Evolutionary conservation across 495 filamentous ascomycete species (phyloP), one percentile per base, ranked within the genome.

Genomic region (Aspergillus sclerotiicarbonarius): DNA sequence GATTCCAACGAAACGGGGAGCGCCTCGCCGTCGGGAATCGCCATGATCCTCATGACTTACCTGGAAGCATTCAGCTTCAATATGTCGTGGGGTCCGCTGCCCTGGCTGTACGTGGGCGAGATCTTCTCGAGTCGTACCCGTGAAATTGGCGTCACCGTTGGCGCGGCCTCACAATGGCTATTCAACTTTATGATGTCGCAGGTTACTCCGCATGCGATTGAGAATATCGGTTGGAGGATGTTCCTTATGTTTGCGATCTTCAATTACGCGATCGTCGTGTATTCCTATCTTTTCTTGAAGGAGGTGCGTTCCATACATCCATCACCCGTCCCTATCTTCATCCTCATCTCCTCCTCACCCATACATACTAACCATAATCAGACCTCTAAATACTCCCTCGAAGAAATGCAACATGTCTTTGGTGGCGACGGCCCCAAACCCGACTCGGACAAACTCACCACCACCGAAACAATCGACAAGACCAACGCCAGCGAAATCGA

Each of bases 241-340:
- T 83, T 82, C 67, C 55, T 84, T 54, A 82, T 82, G 75, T 82
- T 83, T 62, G 75, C 73, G n/a, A 77, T 80, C 51, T 81, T 84
- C 67, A 79, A 77, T 51, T 71, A 73, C 57, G 70, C 74, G 9
- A 71, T 76, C 9, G 68, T 74, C 29, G 64, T 71, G 3, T 80
- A 79, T 54, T 71, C 78, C 16, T 81, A 72, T 66, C 53, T 80
- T 32, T 76, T 81, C 41, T 57, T 81, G 41, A 79, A 79, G 60
- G 78, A 82, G 64, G 67, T 71, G 56, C 20, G 65, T 68, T 7
- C 39, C 55, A n/a, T 43, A 44, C 47, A 7, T 12, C 8, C 19
- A 18, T 15, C 45, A 4, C 15, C 7, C 21, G 13, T 54, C 1
- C 20, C 39, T 48, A 20, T 15, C 37, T 54, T 13, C 32, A 18